Conservation (phyloP, 352 stramenopile species). For the Phytopythium aichiense region DNA sequence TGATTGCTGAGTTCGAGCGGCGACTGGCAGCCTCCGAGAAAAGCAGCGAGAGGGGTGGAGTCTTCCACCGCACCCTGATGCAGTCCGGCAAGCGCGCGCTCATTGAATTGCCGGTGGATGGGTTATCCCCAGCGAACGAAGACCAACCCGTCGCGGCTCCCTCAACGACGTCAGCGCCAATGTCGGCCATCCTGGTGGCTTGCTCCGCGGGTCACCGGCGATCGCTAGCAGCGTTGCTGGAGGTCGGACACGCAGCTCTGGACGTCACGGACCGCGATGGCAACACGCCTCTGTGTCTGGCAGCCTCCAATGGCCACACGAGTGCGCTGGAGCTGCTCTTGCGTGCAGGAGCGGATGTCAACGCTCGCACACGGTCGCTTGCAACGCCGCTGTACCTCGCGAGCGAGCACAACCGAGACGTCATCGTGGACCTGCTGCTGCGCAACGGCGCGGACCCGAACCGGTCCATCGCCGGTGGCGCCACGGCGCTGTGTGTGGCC, state of each 20-base stretch:
- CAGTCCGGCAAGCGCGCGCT: constrained; percentile 25
- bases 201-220: constrained; percentile 52
- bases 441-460: constrained; percentile 34
- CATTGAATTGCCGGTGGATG: constrained; percentile 54
- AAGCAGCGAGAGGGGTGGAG: constrained; percentile 5
- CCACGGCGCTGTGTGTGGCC: constrained; percentile 67
- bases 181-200: constrained; percentile 56
- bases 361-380: constrained; percentile 58
- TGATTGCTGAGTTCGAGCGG: constrained; percentile 48
- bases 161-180: neutral
- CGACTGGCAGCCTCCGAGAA: constrained; percentile 11
- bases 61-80: constrained; percentile 53
- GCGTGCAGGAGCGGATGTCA: constrained; percentile 39
- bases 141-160: neutral
- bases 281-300: constrained; percentile 53
- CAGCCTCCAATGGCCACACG: constrained; percentile 49
- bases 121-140: neutral
- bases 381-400: constrained; percentile 77
- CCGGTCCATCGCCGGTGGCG: constrained; percentile 37
- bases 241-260: constrained; percentile 22
- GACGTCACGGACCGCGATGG: constrained; percentile 70
- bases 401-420: constrained; percentile 69
- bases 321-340: constrained; percentile 44
- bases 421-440: constrained; percentile 61
- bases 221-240: constrained; percentile 40